Base-by-base conservation (phyloP, 192 early-diverging fungal species). In the Coemansia sp. region DNA sequence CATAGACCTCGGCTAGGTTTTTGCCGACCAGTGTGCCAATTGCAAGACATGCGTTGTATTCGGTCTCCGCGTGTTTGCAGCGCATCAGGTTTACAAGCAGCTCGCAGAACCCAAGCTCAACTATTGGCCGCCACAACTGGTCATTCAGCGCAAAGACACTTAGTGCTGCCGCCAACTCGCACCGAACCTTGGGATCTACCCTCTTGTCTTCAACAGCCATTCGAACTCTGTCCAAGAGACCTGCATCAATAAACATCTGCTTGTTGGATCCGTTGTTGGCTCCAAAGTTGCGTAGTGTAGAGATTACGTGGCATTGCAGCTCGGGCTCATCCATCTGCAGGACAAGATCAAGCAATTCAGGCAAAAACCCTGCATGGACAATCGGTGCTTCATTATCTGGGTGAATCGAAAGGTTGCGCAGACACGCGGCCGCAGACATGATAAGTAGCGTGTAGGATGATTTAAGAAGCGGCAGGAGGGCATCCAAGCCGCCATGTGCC, bases 361-460 rank as follows among this genome's bases (percentile, higher is more conserved):
- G 83, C 61, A 95, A 71, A 61, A 95, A 88, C 16, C 87, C 89
- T 37, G 89, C 89, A 44, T 86, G 86, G n/a, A 94, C 88, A 53
- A 93, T 92, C 22, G 92, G 90, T 10, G 86, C 83, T 67, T 94
- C 93, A 72, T 93, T 94, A 43, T 79, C 74, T n/a, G 89, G 81
- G 63, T 92, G 90, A 42, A 95, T 94, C 22, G 93, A 94, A 55
- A 95, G 87, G 72, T 95, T 95, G 65, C 94, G 90, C 59, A 95
- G 85, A 57, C 93, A 95, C 2, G 94, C 92, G 0, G 92, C 90
- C 0, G 94, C 91, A 2, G 92, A 74, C 8, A 87, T 86, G 53
- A 92, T 79, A 45, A 91, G 87, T 20, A 86, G 75, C 51, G 87
- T 87, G 10, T 86, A 78, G 3, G 77, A 38, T 4, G 91, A 90